These are phyloP conservation scores for Dissophora globulifera DNA, from an alignment of 192 early-diverging fungal genomes.

Conservation along the genomic window DNA sequence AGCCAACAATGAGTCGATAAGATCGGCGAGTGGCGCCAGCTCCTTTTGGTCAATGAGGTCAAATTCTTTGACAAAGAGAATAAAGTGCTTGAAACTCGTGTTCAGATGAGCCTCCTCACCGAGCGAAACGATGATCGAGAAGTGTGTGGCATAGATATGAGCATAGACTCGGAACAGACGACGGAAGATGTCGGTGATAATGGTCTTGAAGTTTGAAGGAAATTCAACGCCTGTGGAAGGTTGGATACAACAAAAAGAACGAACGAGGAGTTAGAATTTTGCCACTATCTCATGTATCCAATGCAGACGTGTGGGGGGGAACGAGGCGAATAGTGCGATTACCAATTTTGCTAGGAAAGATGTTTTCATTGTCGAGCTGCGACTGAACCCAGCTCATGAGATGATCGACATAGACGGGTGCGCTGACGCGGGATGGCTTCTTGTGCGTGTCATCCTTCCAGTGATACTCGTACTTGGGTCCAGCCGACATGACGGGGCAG, in stretches of 20 bases:
- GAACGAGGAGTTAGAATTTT: no score
- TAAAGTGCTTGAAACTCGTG: constrained; percentile 95
- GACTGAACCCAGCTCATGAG: constrained; percentile 87
- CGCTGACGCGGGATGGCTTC: constrained; percentile 88
- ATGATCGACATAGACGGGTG: constrained; percentile 89
- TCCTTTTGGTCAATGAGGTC: constrained; percentile 88
- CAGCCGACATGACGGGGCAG: constrained; percentile 94
- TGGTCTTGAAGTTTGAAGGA: constrained; percentile 72
- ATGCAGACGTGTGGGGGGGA: background rate
- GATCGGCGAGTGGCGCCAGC: constrained; percentile 77
- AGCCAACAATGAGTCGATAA: constrained; percentile 60
- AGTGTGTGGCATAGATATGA: constrained; percentile 92
- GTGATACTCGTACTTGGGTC: constrained; percentile 84
- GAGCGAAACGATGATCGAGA: constrained; percentile 75
- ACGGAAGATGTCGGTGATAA: constrained; percentile 83
- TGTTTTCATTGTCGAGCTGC: constrained; percentile 85
- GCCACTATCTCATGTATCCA: no score
- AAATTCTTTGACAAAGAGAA: constrained; percentile 90
- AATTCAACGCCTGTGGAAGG: constrained; percentile 67
- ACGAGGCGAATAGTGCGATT: background rate
- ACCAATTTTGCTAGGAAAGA: constrained; percentile 88
- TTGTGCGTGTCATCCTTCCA: constrained; percentile 88
- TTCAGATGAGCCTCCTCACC: constrained; percentile 92
- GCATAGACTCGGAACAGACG: constrained; percentile 94
- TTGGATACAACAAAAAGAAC: no score